phyloP scores from a whole-genome alignment of 2,329 filamentous ascomycete genomes.

The Monilinia polystroma region DNA sequence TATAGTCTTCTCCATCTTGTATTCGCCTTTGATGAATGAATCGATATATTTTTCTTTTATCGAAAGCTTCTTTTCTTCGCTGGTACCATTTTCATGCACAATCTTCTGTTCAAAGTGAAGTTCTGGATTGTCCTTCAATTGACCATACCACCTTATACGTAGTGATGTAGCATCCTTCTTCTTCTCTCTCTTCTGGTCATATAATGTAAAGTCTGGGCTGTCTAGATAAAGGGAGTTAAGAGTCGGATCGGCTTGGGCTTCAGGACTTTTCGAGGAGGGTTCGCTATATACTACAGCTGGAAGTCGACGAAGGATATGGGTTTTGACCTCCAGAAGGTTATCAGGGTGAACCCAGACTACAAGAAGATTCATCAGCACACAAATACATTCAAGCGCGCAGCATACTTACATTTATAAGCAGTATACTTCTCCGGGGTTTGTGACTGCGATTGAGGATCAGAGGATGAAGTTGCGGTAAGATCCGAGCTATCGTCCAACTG shows the following conservation, averaged over 20 bases:
- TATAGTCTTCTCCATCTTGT: slow-evolving; percentile 87
- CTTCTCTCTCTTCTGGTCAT: slow-evolving; percentile 78
- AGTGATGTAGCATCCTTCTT: slow-evolving; percentile 76
- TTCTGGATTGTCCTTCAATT: slow-evolving; percentile 73
- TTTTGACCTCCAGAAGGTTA: slow-evolving; percentile 96
- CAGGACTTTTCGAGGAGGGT: slow-evolving; percentile 76
- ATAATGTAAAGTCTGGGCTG: slow-evolving; percentile 79
- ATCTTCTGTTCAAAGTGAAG: slow-evolving; percentile 89
- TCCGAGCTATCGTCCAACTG: slow-evolving; percentile 62
- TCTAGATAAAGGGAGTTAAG: slow-evolving; percentile 98
- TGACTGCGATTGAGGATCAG: slow-evolving; percentile 51
- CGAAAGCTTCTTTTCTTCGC: slow-evolving; percentile 74
- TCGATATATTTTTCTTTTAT: slow-evolving; percentile 96
- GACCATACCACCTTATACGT: slow-evolving; percentile 87
- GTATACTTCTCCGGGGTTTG: slow-evolving; percentile 72
- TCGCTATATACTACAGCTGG: slow-evolving; percentile 93
- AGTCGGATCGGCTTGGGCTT: slow-evolving; percentile 77
- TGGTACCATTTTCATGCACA: slow-evolving; percentile 71
- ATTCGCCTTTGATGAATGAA: slow-evolving; percentile 80
- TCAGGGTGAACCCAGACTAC: slow-evolving; percentile 92
- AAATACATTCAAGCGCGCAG: no score
- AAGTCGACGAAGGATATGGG: slow-evolving; percentile 84
- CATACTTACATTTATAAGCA: slow-evolving; percentile 77
- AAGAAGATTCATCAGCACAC: slow-evolving; percentile 38
- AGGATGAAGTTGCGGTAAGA: slow-evolving; percentile 41